These are phyloP conservation scores for Edaphochlamys debaryana DNA, from an alignment of 139 green algal species.

Conservation along the genomic window DNA sequence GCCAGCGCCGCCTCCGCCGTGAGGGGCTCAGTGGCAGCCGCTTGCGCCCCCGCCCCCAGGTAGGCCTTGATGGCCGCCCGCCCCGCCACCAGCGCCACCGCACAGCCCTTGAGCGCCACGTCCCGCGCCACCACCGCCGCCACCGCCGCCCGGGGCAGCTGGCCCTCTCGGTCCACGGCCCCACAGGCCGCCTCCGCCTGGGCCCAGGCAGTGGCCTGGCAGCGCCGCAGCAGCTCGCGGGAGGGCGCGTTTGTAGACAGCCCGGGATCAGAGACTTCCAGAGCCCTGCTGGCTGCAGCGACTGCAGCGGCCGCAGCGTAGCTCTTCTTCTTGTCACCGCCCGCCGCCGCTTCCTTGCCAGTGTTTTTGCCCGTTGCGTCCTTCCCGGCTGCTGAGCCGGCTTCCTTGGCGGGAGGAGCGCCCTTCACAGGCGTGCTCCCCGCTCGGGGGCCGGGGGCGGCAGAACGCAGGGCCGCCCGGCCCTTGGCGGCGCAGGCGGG, in stretches of 20 bases:
- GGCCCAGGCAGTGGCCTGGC: neutral
- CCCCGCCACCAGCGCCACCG: neutral
- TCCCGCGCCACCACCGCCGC: neutral
- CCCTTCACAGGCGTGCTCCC: too few species aligned
- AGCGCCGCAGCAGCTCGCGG: neutral
- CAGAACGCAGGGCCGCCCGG: neutral
- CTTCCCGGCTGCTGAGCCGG: too few species aligned
- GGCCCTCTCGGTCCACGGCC: neutral
- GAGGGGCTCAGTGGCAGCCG: neutral
- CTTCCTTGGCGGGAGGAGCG: too few species aligned
- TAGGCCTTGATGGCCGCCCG: neutral
- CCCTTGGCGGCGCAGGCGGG: neutral
- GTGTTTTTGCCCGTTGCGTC: too few species aligned
- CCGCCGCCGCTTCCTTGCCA: too few species aligned
- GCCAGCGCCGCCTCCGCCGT: neutral
- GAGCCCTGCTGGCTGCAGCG: too few species aligned
- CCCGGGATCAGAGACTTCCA: too few species aligned
- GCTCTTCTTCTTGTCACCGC: too few species aligned
- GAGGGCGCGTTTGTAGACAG: too few species aligned
- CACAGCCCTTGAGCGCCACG: neutral
- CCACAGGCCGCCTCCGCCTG: neutral
- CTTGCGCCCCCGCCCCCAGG: neutral
- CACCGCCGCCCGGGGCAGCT: neutral
- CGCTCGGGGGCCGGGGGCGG: too few species aligned
- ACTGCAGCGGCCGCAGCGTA: too few species aligned